Evolutionary conservation across 169 alveolate genomes (phyloP), one percentile per base, ranked within the genome.

Genomic region (Plasmodium coatneyi): DNA sequence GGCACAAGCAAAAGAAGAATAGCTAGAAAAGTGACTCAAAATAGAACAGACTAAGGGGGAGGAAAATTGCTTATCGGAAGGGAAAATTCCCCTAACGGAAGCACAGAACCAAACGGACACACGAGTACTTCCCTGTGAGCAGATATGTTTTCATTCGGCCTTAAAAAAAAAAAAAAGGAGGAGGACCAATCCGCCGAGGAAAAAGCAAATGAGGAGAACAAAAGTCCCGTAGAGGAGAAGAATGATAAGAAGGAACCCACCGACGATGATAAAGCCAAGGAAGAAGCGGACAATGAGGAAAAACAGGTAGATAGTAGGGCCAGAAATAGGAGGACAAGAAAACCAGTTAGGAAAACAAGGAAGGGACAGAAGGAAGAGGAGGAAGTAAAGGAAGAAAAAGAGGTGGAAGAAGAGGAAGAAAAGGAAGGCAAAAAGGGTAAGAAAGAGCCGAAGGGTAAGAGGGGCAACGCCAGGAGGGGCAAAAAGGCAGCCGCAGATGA

Each of bases 141-240:
- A 19, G 79, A 84, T 70, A 84, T 84, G 93, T 84, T 84, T 74
- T 84, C 84, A 49, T 74, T 43, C 36, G 83, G 71, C 41, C 41
- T 78, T 22, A 74, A 9, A 46, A 84, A 74, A 54, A 84, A 84
- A 84, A 25, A 74, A 39, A 76, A 78, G 36, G 60, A 84, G 56
- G 93, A 84, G 93, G 79, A 78, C 16, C 80, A 74, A 74, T 82
- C 39, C 54, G 84, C 10, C 22, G 79, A 83, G 56, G 52, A 84
- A 32, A 78, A 74, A 49, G 52, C n/a, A 19, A 78, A 74, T 25
- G 71, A 74, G n/a, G 49, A 52, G 66, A 80, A 49, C 30, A 12
- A 52, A n/a, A 70, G 36, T 32, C 46, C 52, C 1, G 43, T 30
- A 72, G 84, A 3, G 19, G 84, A 71, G 6, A 66, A 74, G 14